Base-by-base conservation (phyloP, 2,329 filamentous ascomycete genomes). In the Xylariaceae sp. region DNA sequence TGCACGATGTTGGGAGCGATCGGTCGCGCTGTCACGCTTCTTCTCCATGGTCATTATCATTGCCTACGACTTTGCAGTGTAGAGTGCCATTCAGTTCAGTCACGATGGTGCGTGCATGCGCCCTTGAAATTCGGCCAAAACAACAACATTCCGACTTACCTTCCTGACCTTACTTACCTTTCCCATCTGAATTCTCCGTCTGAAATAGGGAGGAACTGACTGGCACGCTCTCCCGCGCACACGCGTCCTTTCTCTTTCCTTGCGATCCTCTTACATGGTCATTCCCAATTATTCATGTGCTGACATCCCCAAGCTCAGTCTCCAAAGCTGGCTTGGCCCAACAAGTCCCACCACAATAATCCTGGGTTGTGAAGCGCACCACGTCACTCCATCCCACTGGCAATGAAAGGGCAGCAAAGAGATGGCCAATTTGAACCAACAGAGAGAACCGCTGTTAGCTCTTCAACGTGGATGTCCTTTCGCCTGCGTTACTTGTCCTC, bases 341-440 rank as follows among this genome's bases (percentile, higher is more conserved):
- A 47, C 52, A 32, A 42, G 37, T 53, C 26, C 22, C 13, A 39
- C 29, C 26, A 9, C 18, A 21, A 12, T 37, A 43, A 47, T 51
- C 52, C 46, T 29, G 49, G 43, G 51, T 54, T 54, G 58, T 55
- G 51, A 13, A 54, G 47, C 42, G 50, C 56, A 64, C 61, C 63
- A 65, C 62, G 61, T 65, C 63, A 44, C 32, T 49, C 42, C 29
- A 51, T 61, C 49, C 60, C 54, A 63, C 60, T 65, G 64, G 63
- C 55, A 59, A 21, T 26, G 29, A 50, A 32, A 44, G n/a, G 29
- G 37, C 22, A 36, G 34, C 29, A 26, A 41, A 47, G 15, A 36
- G 21, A 52, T 34, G 18, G 46, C n/a, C 45, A 43, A 43, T 29
- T 43, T n/a, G 41, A 43, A 29, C 21, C 41, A 10, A 34, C 21